Base-by-base conservation (phyloP, 1,139 yeast species). In the Lodderomyces orthopsilosis region DNA sequence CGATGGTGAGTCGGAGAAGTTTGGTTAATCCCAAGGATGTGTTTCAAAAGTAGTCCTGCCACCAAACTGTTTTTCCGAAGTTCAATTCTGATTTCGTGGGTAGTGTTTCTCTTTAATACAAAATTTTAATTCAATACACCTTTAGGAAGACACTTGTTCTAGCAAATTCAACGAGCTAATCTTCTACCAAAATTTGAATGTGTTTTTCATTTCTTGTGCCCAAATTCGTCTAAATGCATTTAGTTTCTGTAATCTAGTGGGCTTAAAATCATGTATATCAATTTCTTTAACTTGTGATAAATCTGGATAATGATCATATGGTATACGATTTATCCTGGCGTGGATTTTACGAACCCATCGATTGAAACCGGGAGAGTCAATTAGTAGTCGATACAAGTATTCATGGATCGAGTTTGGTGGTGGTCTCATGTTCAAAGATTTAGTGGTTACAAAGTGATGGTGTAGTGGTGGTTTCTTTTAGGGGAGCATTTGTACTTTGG, bases 161-260 rank as follows among this genome's bases (percentile, higher is more conserved):
- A n/a, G n/a, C n/a, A n/a, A n/a, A n/a, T n/a, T n/a, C n/a, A n/a
- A n/a, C n/a, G n/a, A n/a, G n/a, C n/a, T n/a, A n/a, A n/a, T n/a
- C 27, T 18, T 15, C 37, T 40, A 47, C 40, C 68, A 59, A 4
- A 81, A 57, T 15, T 82, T 75, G 48, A 84, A 67, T 0, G 79
- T 61, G 24, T 75, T 65, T 53, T 79, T 78, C 58, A 84, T 54
- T 59, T 87, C 95, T 53, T 83, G 82, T 49, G 67, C 59, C 68
- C 87, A 85, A 15, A 87, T 59, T n/a, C 74, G 53, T 35, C 83
- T 59, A 55, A 75, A 85, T 0, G 93, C 93, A 50, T 77, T 80
- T 33, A 77, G 51, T 55, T 77, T 83, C 40, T 84, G 89, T 17
- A 56, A 45, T 1, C 60, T 32, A 0, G 85, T 78, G 1, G 90